Evolutionary conservation across 768 basidiomycete species (phyloP).

Genomic region (Termitomyces sp.): DNA sequence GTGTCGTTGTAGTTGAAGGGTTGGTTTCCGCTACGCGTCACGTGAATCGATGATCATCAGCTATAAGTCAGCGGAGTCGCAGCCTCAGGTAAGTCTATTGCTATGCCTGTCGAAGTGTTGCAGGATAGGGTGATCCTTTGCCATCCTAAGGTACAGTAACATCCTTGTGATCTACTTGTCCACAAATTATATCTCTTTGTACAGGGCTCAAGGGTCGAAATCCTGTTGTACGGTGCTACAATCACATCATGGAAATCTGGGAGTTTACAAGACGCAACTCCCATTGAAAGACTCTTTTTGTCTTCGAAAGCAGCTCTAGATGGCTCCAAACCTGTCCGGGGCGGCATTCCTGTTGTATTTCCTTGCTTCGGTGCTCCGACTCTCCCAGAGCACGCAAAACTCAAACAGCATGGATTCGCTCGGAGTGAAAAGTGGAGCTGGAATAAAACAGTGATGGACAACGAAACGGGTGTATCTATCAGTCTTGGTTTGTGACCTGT

Average conservation of each 20-base stretch:
- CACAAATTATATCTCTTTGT: background rate
- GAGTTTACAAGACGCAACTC: constrained; percentile 25
- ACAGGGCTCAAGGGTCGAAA: constrained; percentile 63
- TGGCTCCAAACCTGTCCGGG: constrained; percentile 67
- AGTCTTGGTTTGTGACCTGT: constrained; percentile 55
- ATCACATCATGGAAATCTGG: constrained; percentile 80
- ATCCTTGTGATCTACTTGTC: background rate
- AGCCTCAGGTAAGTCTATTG: background rate
- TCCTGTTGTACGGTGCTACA: constrained; percentile 81
- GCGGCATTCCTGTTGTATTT: constrained; percentile 64
- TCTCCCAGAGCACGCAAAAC: constrained; percentile 61
- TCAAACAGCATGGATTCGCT: constrained; percentile 91
- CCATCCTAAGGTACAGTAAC: constrained; percentile 53
- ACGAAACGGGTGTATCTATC: constrained; percentile 68
- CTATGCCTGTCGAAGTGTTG: constrained; percentile 53
- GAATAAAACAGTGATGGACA: constrained; percentile 58
- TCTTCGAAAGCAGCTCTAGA: constrained; percentile 77
- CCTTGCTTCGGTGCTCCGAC: constrained; percentile 86
- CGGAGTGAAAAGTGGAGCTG: constrained; percentile 72
- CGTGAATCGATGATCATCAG: background rate
- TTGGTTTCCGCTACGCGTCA: background rate
- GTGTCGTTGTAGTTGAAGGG: background rate
- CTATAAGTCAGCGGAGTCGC: background rate
- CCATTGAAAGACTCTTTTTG: constrained; percentile 72
- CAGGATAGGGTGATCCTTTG: constrained; percentile 41